phyloP scores from a whole-genome alignment of 2,329 filamentous ascomycete genomes.

The Cladosporium phlei region DNA sequence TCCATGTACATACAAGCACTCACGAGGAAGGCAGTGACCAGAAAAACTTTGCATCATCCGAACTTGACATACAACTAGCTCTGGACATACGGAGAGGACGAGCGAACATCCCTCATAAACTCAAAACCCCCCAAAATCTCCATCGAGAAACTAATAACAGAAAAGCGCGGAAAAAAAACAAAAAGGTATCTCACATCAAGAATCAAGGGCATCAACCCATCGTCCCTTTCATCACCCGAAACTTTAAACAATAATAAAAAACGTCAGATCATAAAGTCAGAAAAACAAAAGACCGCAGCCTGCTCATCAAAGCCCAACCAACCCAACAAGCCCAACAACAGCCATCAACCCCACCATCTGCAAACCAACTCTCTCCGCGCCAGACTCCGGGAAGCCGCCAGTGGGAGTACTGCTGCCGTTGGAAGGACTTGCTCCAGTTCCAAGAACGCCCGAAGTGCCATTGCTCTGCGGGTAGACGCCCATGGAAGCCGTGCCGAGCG shows the following conservation, averaged over 20 bases:
- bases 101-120: too few relatives aligned
- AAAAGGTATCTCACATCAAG: too few relatives aligned
- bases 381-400: slow-evolving; percentile 1
- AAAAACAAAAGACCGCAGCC: neutral
- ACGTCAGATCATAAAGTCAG: neutral
- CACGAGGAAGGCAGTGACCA: too few relatives aligned
- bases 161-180: too few relatives aligned
- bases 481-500: slow-evolving; percentile 7
- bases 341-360: slow-evolving; percentile 6
- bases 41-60: too few relatives aligned
- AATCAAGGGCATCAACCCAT: too few relatives aligned
- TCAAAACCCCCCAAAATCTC: neutral
- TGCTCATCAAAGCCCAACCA: slow-evolving; percentile 3
- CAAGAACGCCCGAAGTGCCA: slow-evolving; percentile 14
- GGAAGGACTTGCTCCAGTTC: slow-evolving; percentile 12
- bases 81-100: too few relatives aligned
- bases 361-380: neutral
- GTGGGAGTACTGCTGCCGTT: neutral
- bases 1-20: too few relatives aligned
- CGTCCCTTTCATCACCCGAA: neutral
- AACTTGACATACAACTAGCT: too few relatives aligned
- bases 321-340: slow-evolving; percentile 1
- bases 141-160: neutral
- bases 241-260: neutral
- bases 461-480: slow-evolving; percentile 12